Percentiles rank a stretch among this genome's conserved stretches.
phyloP scores from a whole-genome alignment of 2,329 filamentous ascomycete genomes.

The Fusarium graminum region DNA sequence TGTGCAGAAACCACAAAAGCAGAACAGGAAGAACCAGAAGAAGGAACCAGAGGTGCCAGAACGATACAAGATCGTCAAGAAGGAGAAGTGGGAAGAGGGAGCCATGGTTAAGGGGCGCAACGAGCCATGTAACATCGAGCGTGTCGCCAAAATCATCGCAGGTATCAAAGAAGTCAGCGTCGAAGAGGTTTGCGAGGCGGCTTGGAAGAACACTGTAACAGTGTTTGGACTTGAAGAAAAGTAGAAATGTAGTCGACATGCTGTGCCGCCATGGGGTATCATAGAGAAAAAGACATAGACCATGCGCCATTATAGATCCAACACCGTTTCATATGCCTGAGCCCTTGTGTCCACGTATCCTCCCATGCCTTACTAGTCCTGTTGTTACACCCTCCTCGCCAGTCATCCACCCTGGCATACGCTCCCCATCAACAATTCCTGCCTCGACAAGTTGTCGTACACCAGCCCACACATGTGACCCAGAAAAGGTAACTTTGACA shows the following conservation, averaged over 20 bases:
- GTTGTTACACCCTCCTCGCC: conserved; percentile 85
- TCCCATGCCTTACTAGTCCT: conserved; percentile 75
- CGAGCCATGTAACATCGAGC: conserved; percentile 87
- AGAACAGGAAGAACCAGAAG: conserved; percentile 66
- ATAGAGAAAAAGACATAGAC: conserved; percentile 49
- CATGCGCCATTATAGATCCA: conserved; percentile 37
- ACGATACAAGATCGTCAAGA: conserved; percentile 88
- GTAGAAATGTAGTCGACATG: conserved; percentile 32
- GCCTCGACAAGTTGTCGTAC: conserved; percentile 82
- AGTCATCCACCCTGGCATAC: conserved; percentile 92
- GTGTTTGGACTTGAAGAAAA: conserved; percentile 78
- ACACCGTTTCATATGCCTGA: conserved; percentile 61
- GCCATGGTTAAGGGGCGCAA: conserved; percentile 95
- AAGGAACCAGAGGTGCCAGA: conserved; percentile 76
- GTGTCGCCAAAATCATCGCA: conserved; percentile 90
- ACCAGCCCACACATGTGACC: conserved; percentile 83
- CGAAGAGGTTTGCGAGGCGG: conserved; percentile 86
- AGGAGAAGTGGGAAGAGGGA: conserved; percentile 92
- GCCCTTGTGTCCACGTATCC: conserved; percentile 71
- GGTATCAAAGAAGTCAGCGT: conserved; percentile 83
- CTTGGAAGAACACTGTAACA: conserved; percentile 83
- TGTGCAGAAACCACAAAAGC: conserved; percentile 52
- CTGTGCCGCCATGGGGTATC: conserved; percentile 49
- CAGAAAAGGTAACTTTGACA: conserved; percentile 76
- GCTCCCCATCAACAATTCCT: conserved; percentile 79